Evolutionary conservation across 2,329 filamentous ascomycete genomes (phyloP).

Genomic region (Pyrenophora seminiperda): DNA sequence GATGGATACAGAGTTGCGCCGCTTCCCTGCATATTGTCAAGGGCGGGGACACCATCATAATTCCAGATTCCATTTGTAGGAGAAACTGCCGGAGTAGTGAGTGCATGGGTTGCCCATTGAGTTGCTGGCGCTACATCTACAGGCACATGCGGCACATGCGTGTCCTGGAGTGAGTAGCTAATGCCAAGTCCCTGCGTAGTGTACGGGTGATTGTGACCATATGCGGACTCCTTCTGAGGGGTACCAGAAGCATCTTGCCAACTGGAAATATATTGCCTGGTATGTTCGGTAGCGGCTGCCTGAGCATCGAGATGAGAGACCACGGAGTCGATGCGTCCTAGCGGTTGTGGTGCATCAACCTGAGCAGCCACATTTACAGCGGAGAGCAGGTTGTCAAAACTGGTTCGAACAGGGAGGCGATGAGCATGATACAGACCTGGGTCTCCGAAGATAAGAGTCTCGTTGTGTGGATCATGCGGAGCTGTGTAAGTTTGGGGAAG

Average conservation of each 20-base stretch:
- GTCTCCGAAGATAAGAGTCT: background rate
- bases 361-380: conserved; percentile 33
- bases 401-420: conserved; percentile 11
- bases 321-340: conserved; percentile 31
- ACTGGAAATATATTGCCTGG: conserved; percentile 6
- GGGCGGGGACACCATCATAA: background rate
- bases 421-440: conserved; percentile 10
- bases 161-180: background rate
- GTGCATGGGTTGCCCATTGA: background rate
- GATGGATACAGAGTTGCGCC: background rate
- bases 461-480: background rate
- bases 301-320: conserved; percentile 30
- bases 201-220: conserved; percentile 1
- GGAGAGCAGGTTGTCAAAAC: conserved; percentile 29
- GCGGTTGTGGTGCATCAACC: conserved; percentile 33
- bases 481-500: conserved; percentile 17
- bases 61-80: background rate
- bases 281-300: conserved; percentile 21
- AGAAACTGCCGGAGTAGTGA: background rate
- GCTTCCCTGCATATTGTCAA: background rate
- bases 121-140: conserved; percentile 1
- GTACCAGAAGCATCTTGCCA: conserved; percentile 3
- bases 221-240: background rate
- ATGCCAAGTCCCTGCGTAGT: background rate
- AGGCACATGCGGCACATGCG: conserved; percentile 3